Evolutionary conservation across 1,284 basidiomycete genomes (phyloP), one percentile per base, ranked within the genome.

Genomic region (Afroboletus lepidellus): DNA sequence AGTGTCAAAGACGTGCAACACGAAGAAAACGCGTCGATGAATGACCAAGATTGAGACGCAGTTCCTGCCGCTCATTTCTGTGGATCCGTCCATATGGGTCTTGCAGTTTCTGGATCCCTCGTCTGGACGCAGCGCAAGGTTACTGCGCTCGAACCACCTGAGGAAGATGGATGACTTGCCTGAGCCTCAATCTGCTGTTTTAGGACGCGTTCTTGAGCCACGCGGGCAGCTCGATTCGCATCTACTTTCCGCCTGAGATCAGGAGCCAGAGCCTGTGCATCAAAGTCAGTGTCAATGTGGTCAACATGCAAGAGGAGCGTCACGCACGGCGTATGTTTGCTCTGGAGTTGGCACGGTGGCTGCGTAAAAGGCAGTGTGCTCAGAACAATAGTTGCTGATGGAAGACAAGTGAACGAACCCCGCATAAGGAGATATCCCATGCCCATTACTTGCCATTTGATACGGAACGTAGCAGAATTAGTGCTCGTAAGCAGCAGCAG

Each of bases 171-270:
- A 51, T 36, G 41, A 69, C 75, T 68, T 53, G 81, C 85, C 77
- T 86, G 83, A 8, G 77, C 75, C 39, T 75, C 66, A 15, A 74
- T 70, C 60, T 84, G 81, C 60, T 75, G 76, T 60, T 75, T 75
- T 56, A 76, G 76, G 51, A 76, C 78, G 46, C 73, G 72, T 70
- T 87, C 85, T 56, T 77, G 70, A 3, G 79, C 77, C 21, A 80
- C 57, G 47, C 87, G 75, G 8, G 80, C 73, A 16, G 76, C 77
- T 38, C 83, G 78, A 57, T 77, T 77, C 4, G 79, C 79, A 60
- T 88, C 87, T 6, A 88, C 86, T 61, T 80, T 82, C 44, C 78
- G 77, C 58, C 75, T 77, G 51, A 89, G 65, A 68, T 88, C 85
- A 49, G 87, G 85, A 12, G 85, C 74, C 78, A 88, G 77, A 57